phyloP scores from a whole-genome alignment of 495 filamentous ascomycete species.

The Aspergillus bertholletiae region DNA sequence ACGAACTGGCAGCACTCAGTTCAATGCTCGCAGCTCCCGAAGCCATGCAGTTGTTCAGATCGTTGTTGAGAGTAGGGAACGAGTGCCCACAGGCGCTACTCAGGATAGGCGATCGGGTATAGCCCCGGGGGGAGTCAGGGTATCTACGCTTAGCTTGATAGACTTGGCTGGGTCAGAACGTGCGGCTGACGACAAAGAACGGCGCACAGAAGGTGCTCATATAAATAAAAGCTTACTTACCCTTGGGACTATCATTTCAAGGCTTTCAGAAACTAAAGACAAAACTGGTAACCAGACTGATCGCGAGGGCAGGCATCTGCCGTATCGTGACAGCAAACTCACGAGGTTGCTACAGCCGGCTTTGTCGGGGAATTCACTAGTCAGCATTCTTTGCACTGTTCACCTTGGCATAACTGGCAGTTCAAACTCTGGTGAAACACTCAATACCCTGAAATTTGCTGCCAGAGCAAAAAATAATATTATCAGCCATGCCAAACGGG shows the following conservation, averaged over 20 bases:
- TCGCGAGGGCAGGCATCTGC: slow-evolving; percentile 84
- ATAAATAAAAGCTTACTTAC: slow-evolving; percentile 98
- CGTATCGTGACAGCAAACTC: slow-evolving; percentile 95
- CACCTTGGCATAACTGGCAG: slow-evolving; percentile 65
- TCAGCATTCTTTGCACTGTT: slow-evolving; percentile 96
- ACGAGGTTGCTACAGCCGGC: slow-evolving; percentile 91
- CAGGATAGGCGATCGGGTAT: slow-evolving; percentile 74
- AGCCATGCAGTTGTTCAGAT: slow-evolving; percentile 99
- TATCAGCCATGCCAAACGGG: slow-evolving; percentile 92
- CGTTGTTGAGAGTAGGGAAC: slow-evolving; percentile 93
- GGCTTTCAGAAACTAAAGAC: slow-evolving; percentile 80
- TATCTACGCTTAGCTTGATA: slow-evolving; percentile 92
- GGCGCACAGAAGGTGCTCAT: slow-evolving; percentile 90
- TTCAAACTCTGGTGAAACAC: slow-evolving; percentile 77
- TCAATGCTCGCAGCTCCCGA: slow-evolving; percentile 91
- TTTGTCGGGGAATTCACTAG: slow-evolving; percentile 86
- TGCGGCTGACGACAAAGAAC: slow-evolving; percentile 92
- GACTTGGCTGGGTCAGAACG: slow-evolving; percentile 95
- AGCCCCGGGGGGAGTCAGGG: slow-evolving; percentile 84
- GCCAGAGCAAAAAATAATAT: slow-evolving; percentile 97
- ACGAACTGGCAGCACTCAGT: slow-evolving; percentile 88
- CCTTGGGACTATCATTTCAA: slow-evolving; percentile 89
- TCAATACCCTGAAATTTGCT: slow-evolving; percentile 96
- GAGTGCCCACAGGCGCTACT: slow-evolving; percentile 55
- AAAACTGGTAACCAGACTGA: slow-evolving; percentile 71